Base-by-base conservation (phyloP, 306 rosid species). In the Vigna hirtella region DNA sequence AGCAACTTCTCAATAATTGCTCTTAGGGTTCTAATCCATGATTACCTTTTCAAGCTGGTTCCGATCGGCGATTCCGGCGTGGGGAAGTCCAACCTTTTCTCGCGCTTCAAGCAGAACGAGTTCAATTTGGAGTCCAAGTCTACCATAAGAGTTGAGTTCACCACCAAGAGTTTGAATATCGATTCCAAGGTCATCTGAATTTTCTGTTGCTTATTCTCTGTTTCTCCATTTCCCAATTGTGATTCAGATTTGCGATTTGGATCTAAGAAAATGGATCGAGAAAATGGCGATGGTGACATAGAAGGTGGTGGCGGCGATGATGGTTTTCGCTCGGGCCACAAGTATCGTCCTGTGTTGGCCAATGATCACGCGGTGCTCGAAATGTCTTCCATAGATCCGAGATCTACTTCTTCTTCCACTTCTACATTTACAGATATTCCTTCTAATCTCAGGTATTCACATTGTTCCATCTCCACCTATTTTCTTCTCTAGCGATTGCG, bases 341-440 rank as follows among this genome's bases (percentile, higher is more conserved):
- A 91, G 90, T 95, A 95, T 62, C 89, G 96, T 17, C 97, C 99
- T 0, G 99, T 95, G 0, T 86, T 93, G 86, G 97, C 86, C 72
- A 83, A 90, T 73, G 98, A 95, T 93, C 97, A n/a, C 18, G 98
- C 97, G 15, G 99, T 95, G 55, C 97, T 95, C 67, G 93, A 96
- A 83, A 96, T 96, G 99, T 93, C 99, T 68, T 79, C 98, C 42
- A 84, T 95, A 71, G 98, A 91, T 89, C 97, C 91, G 66, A 92
- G 98, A 61, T 86, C 98, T 42, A 84, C 97, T 6, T 89, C 98
- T 12, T 82, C 96, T 6, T 77, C 97, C 32, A 20, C 96, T 14
- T 64, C 94, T 13, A 61, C 90, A 6, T 3, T 81, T 49, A 56
- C 86, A 34, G 84, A 82, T 81, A 89, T 22, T 40, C 85, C 79